A percentile compares a stretch with the other conserved stretches of the same genome.
These are phyloP conservation scores for Hyphopichia khmerensis DNA, from an alignment of 1,139 yeast species.

Conservation along the genomic window DNA sequence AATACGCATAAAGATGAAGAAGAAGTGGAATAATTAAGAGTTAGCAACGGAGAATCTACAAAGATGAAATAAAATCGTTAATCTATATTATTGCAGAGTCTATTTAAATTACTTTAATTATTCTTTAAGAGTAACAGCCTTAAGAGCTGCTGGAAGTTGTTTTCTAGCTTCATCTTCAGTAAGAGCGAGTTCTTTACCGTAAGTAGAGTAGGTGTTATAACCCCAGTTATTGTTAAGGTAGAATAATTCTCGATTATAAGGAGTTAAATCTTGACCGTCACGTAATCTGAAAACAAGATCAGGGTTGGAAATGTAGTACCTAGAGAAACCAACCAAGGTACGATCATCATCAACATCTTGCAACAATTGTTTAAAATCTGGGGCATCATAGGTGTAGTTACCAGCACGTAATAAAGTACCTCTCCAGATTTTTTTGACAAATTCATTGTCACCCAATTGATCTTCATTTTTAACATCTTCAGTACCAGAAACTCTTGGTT, in stretches of 20 bases:
- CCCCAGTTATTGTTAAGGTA: slow-evolving; percentile 25
- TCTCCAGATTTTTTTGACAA: slow-evolving; percentile 44
- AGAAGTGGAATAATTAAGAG: too few species aligned
- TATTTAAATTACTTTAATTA: too few species aligned
- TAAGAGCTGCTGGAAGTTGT: slow-evolving; percentile 1
- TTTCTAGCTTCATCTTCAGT: slow-evolving; percentile 15
- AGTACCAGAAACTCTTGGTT: slow-evolving; percentile 27
- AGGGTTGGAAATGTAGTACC: slow-evolving; percentile 52
- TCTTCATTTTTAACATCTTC: slow-evolving; percentile 4
- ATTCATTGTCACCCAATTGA: slow-evolving; percentile 25
- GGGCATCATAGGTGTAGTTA: slow-evolving; percentile 31
- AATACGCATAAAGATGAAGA: too few species aligned
- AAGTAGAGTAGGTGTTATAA: slow-evolving; percentile 22
- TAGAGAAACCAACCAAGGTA: slow-evolving; percentile 45
- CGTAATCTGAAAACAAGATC: slow-evolving; percentile 48
- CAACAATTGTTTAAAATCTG: slow-evolving; percentile 15
- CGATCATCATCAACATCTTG: slow-evolving; percentile 33
- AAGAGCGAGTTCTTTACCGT: slow-evolving; percentile 14
- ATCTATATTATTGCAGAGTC: too few species aligned
- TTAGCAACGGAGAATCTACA: too few species aligned
- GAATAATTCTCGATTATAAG: slow-evolving; percentile 22
- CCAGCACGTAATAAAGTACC: slow-evolving; percentile 52
- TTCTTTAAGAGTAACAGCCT: too few species aligned
- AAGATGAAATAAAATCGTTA: too few species aligned
- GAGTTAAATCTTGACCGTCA: slow-evolving; percentile 40